These are phyloP conservation scores for Cyberlindnera suaveolens DNA, from an alignment of 805 yeast species.

Conservation along the genomic window DNA sequence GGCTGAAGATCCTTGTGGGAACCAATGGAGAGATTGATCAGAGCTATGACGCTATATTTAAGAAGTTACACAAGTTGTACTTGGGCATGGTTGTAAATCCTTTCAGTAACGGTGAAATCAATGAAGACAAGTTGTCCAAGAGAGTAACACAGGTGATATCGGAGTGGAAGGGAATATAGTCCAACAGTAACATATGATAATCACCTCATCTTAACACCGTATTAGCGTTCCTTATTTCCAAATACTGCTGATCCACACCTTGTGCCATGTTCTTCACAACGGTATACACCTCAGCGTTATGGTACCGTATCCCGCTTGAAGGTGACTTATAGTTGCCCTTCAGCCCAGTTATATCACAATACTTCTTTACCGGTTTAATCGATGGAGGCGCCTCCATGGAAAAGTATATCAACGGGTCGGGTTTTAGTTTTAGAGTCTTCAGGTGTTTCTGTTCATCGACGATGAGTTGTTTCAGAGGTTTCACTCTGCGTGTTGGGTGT, in stretches of 20 bases:
- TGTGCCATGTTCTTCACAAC: slow-evolving; percentile 75
- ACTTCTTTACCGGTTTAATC: slow-evolving; percentile 68
- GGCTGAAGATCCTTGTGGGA: slow-evolving; percentile 61
- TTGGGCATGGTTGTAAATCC: slow-evolving; percentile 57
- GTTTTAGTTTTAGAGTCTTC: slow-evolving; percentile 27
- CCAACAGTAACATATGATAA: neutral
- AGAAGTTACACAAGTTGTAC: slow-evolving; percentile 47
- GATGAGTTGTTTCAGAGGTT: slow-evolving; percentile 65
- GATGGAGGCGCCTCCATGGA: slow-evolving; percentile 84
- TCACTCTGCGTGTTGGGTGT: slow-evolving; percentile 55
- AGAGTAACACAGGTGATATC: slow-evolving; percentile 13
- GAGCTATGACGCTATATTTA: slow-evolving; percentile 25
- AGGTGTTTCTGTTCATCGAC: slow-evolving; percentile 75
- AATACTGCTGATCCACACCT: slow-evolving; percentile 89
- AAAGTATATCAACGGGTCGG: slow-evolving; percentile 59
- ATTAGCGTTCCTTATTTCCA: slow-evolving; percentile 83
- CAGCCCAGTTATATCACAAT: slow-evolving; percentile 92
- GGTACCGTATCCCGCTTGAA: slow-evolving; percentile 66
- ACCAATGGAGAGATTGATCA: slow-evolving; percentile 29
- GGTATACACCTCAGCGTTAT: slow-evolving; percentile 78
- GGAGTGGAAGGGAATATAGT: slow-evolving; percentile 2
- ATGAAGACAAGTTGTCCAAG: slow-evolving; percentile 2
- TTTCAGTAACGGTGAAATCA: slow-evolving; percentile 32
- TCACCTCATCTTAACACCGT: slow-evolving; percentile 56
- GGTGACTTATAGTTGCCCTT: slow-evolving; percentile 73